Evolutionary conservation across 768 basidiomycete genomes (phyloP).

Genomic region (Hygrophorus russula): DNA sequence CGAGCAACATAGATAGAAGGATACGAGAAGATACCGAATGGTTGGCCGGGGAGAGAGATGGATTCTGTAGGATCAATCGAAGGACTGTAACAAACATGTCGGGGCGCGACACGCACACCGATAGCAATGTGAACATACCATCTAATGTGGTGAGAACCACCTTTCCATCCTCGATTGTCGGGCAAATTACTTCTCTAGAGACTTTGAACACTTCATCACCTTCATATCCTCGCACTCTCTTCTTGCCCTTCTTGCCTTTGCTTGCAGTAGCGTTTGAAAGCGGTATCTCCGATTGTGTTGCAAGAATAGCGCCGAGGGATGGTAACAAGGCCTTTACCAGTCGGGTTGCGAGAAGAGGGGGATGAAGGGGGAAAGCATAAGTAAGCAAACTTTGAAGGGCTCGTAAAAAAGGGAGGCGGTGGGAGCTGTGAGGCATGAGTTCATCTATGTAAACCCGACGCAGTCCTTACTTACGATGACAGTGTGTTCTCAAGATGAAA

Average conservation of each 20-base stretch:
- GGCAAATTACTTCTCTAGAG: slow-evolving; percentile 34
- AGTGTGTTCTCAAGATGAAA: slow-evolving; percentile 52
- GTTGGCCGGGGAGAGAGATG: slow-evolving; percentile 38
- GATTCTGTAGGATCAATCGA: slow-evolving; percentile 33
- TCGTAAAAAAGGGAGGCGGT: slow-evolving; percentile 32
- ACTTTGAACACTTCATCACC: slow-evolving; percentile 61
- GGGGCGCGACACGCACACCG: not conserved
- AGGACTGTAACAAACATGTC: slow-evolving; percentile 29
- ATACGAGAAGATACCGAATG: slow-evolving; percentile 51
- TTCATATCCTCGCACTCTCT: slow-evolving; percentile 59
- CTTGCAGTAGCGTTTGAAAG: slow-evolving; percentile 12
- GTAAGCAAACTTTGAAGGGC: slow-evolving; percentile 32
- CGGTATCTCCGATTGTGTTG: slow-evolving; percentile 23
- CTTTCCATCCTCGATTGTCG: slow-evolving; percentile 37
- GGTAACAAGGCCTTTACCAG: slow-evolving; percentile 44
- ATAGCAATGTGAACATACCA: slow-evolving; percentile 28
- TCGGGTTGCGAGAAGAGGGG: slow-evolving; percentile 38
- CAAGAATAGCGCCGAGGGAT: slow-evolving; percentile 35
- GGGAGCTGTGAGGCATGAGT: slow-evolving; percentile 16
- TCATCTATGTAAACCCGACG: not conserved
- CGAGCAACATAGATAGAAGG: slow-evolving; percentile 44
- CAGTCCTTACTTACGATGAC: slow-evolving; percentile 27
- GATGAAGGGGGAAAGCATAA: slow-evolving; percentile 33
- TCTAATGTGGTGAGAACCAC: slow-evolving; percentile 43
- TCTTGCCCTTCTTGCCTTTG: slow-evolving; percentile 49